Percentiles rank a stretch among this genome's conserved stretches.
Conservation (phyloP, 352 stramenopile species). For the Phytophthora rubi region DNA sequence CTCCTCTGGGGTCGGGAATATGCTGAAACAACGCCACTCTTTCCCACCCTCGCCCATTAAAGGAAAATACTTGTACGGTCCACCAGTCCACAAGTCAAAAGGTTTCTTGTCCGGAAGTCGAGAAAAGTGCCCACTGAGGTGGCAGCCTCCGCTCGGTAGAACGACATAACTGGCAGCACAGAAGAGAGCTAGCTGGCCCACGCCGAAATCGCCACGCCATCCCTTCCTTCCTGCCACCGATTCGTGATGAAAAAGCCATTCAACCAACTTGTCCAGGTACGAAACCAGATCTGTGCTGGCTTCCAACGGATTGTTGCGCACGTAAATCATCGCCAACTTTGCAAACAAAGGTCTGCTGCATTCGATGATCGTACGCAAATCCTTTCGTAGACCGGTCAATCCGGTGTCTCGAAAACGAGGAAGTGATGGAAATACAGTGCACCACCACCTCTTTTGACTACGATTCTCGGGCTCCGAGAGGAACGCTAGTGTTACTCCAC, state of each 20-base stretch:
- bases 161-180: not conserved
- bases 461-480: no score
- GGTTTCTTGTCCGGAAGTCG: no score
- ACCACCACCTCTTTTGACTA: not conserved
- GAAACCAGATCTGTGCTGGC: not conserved
- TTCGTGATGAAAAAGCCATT: not conserved
- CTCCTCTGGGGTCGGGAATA: not conserved
- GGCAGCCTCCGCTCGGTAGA: not conserved
- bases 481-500: not conserved
- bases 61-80: no score
- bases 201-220: not conserved
- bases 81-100: not conserved
- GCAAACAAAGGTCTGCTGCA: not conserved
- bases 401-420: not conserved
- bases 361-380: not conserved
- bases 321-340: not conserved
- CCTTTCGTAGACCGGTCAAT: not conserved
- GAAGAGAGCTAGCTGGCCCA: not conserved
- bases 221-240: not conserved
- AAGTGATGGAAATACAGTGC: not conserved
- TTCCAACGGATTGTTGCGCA: not conserved
- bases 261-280: not conserved
- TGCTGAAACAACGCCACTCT: not conserved
- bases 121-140: no score
- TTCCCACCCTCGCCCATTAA: not conserved